Evolutionary conservation across 2,329 filamentous ascomycete species (phyloP).

Genomic region (Chrysosporium queenslandicum): DNA sequence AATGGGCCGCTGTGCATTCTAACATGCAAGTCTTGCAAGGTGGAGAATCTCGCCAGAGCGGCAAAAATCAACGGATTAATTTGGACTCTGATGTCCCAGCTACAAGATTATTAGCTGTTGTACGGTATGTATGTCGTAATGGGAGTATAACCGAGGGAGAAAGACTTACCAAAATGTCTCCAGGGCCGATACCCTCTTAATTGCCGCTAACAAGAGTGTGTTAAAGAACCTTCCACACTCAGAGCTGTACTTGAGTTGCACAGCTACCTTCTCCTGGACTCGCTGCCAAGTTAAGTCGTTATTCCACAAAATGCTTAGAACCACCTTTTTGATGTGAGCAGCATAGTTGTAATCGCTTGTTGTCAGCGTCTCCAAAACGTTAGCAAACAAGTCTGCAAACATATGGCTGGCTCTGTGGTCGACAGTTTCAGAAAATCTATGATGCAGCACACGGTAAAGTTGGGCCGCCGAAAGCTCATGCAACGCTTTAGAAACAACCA

Average conservation of each 20-base stretch:
- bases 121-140: no score
- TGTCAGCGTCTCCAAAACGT: conserved; percentile 51
- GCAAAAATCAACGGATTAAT: conserved; percentile 50
- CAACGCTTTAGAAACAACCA: conserved; percentile 50
- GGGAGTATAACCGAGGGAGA: no score
- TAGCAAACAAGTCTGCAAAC: conserved; percentile 49
- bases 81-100: conserved; percentile 57
- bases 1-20: conserved; percentile 51
- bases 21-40: conserved; percentile 47
- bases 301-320: conserved; percentile 46
- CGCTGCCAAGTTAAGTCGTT: conserved; percentile 38
- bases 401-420: conserved; percentile 42
- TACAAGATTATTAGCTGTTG: conserved; percentile 25
- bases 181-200: conserved; percentile 47
- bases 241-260: conserved; percentile 45
- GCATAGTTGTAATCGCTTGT: conserved; percentile 57
- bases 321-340: conserved; percentile 46
- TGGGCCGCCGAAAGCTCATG: conserved; percentile 49
- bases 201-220: conserved; percentile 47
- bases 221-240: conserved; percentile 57
- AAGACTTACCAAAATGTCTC: conserved; percentile 47
- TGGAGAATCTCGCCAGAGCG: conserved; percentile 45
- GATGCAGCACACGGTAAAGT: conserved; percentile 51
- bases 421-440: conserved; percentile 39
- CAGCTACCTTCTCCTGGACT: conserved; percentile 40